phyloP scores from a whole-genome alignment of 331 rosid species.

The Phaseolus coccineus region DNA sequence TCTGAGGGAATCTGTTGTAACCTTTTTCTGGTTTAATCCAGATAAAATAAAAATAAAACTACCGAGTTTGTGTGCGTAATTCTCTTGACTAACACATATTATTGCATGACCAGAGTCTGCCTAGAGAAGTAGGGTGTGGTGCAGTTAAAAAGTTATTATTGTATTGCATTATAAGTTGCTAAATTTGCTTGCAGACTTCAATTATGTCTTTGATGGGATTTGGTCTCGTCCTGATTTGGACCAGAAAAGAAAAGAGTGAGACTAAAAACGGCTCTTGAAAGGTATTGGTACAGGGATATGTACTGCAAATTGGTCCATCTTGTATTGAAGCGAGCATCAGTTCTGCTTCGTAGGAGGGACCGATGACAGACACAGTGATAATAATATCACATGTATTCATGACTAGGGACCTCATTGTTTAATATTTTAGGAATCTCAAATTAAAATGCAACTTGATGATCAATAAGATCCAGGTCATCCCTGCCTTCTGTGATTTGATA shows the following conservation, averaged over 20 bases:
- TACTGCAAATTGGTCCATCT: conserved; percentile 30
- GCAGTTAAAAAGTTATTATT: conserved; percentile 4
- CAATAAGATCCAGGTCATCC: conserved; percentile 4
- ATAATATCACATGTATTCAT: conserved; percentile 14
- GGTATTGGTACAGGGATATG: conserved; percentile 29
- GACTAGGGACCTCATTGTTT: background rate
- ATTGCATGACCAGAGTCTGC: background rate
- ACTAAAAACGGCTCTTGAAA: conserved; percentile 28
- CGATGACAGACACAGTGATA: conserved; percentile 5
- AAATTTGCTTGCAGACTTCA: conserved; percentile 74
- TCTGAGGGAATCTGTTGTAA: background rate
- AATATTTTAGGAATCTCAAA: background rate
- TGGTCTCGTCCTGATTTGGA: conserved; percentile 90
- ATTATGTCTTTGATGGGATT: conserved; percentile 98
- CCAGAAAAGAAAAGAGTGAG: conserved; percentile 56
- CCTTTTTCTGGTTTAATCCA: background rate
- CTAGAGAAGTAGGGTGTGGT: conserved; percentile 20
- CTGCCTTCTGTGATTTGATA: background rate
- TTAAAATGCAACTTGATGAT: background rate
- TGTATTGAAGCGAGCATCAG: background rate
- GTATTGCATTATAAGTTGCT: conserved; percentile 38
- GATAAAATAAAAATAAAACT: background rate
- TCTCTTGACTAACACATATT: background rate
- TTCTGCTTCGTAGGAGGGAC: conserved; percentile 16
- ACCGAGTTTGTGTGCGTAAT: background rate